phyloP scores from a whole-genome alignment of 1,139 yeast species.

The Blastobotrys apis region DNA sequence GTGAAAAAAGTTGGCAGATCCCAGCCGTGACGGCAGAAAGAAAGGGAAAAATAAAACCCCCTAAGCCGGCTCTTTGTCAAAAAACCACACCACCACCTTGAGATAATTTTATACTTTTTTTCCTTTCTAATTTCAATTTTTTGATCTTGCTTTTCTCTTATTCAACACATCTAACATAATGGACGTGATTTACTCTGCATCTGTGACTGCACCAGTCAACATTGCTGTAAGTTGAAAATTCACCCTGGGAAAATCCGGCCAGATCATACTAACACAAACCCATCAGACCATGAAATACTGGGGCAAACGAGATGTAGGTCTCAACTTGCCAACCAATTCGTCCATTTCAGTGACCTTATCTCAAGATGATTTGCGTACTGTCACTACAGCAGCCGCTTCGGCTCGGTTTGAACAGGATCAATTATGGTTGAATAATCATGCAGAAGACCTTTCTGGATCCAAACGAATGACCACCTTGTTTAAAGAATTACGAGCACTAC shows the following conservation, averaged over 20 bases:
- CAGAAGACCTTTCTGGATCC: conserved; percentile 49
- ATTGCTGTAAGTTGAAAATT: conserved; percentile 63
- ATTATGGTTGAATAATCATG: conserved; percentile 74
- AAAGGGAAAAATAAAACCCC: too few species aligned
- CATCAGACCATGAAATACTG: conserved; percentile 92
- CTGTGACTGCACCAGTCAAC: conserved; percentile 95
- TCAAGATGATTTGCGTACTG: conserved; percentile 83
- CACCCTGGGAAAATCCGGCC: background rate
- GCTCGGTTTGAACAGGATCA: conserved; percentile 53
- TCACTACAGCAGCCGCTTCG: conserved; percentile 80
- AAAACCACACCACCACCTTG: too few species aligned
- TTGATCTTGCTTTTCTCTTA: too few species aligned
- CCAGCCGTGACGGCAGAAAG: too few species aligned
- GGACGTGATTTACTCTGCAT: conserved; percentile 51
- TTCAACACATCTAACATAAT: too few species aligned
- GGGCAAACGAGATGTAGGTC: conserved; percentile 89
- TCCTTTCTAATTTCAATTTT: too few species aligned
- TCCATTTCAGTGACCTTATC: conserved; percentile 91
- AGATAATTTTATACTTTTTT: too few species aligned
- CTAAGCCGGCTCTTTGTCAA: too few species aligned
- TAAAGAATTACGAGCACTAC: conserved; percentile 63
- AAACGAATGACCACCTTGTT: conserved; percentile 80
- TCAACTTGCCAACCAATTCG: conserved; percentile 91
- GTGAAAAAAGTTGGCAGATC: too few species aligned
- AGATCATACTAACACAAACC: background rate